Conservation (phyloP, 2,329 filamentous ascomycete genomes). For the Periconia digitata region DNA sequence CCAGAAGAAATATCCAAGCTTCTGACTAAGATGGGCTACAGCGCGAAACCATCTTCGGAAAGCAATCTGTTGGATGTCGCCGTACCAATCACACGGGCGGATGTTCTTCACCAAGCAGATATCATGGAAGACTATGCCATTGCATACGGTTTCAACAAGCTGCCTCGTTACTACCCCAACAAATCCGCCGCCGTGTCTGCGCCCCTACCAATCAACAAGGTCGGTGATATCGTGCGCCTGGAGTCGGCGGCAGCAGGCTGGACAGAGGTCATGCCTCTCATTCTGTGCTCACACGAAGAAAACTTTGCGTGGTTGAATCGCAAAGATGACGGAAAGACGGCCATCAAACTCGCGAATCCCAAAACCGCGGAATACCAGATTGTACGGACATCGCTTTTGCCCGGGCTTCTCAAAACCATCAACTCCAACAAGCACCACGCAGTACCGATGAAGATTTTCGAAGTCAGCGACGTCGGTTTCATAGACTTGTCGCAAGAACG, state of each 20-base stretch:
- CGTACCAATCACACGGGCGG: conserved; percentile 85
- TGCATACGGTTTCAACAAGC: conserved; percentile 95
- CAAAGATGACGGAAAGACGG: conserved; percentile 79
- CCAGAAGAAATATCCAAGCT: conserved; percentile 76
- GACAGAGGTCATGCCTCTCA: conserved; percentile 94
- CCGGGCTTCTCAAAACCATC: conserved; percentile 89
- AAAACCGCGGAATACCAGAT: conserved; percentile 94
- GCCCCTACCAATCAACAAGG: conserved; percentile 89
- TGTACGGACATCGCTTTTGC: conserved; percentile 81
- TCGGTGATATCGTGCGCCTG: conserved; percentile 83
- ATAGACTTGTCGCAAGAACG: conserved; percentile 82
- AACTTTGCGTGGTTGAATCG: conserved; percentile 96
- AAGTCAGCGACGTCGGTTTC: conserved; percentile 87
- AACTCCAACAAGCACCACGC: conserved; percentile 88
- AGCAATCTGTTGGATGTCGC: conserved; percentile 74
- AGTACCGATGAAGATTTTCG: conserved; percentile 89
- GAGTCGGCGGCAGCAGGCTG: conserved; percentile 94
- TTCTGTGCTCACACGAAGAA: conserved; percentile 96
- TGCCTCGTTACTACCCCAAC: conserved; percentile 83
- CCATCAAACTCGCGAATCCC: conserved; percentile 84
- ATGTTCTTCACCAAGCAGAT: conserved; percentile 94
- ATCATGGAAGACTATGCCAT: conserved; percentile 99
- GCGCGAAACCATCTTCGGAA: conserved; percentile 72
- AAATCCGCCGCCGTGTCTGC: conserved; percentile 85
- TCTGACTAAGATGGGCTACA: conserved; percentile 85